A percentile compares a stretch with the other conserved stretches of the same genome.
phyloP scores from a whole-genome alignment of 345 rosid species.

The Hirschfeldia incana region DNA sequence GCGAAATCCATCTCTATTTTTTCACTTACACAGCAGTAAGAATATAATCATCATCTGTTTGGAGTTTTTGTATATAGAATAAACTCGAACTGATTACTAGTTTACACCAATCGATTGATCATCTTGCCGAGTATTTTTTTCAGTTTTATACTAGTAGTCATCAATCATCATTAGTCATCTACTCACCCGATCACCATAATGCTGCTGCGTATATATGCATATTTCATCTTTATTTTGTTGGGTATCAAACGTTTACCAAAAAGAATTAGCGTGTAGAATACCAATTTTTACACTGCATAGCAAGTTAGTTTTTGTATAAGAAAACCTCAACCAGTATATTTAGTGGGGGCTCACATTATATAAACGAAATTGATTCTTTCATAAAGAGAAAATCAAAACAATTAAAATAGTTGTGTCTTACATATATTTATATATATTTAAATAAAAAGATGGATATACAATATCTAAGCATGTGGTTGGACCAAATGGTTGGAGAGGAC shows the following conservation, averaged over 20 bases:
- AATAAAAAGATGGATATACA: slow-evolving; percentile 19
- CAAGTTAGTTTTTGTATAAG: not conserved
- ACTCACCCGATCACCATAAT: not conserved
- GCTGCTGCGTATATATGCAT: not conserved
- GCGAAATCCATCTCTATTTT: not conserved
- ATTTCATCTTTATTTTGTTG: not conserved
- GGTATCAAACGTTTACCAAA: not conserved
- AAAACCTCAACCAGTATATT: not conserved
- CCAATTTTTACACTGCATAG: not conserved
- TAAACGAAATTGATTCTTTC: not conserved
- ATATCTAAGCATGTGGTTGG: slow-evolving; percentile 40
- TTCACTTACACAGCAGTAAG: not conserved
- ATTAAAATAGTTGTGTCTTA: slow-evolving; percentile 2
- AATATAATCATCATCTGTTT: not conserved
- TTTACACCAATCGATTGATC: not conserved
- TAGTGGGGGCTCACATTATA: slow-evolving; percentile 4
- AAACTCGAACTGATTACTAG: not conserved
- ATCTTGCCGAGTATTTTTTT: not conserved
- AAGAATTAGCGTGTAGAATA: not conserved
- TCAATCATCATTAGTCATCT: not conserved
- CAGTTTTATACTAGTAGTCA: not conserved
- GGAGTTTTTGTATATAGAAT: not conserved
- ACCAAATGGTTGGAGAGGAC: slow-evolving; percentile 29
- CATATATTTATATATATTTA: not conserved
- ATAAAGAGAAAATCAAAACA: not conserved